phyloP scores from a whole-genome alignment of 495 filamentous ascomycete genomes.

The Trichoderma parareesei region DNA sequence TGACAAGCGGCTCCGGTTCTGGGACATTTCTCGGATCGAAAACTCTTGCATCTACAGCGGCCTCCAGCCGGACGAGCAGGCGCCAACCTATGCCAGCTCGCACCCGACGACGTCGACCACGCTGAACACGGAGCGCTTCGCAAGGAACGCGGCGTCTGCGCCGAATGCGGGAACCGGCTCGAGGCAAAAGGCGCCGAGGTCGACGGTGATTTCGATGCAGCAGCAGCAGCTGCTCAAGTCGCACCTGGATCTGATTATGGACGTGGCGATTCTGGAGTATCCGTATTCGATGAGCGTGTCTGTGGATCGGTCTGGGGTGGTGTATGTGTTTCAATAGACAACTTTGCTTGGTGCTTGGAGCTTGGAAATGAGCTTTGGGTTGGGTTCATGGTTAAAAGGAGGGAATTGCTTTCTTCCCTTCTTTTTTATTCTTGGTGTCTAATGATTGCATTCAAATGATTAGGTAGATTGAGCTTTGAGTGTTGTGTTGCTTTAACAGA shows the following conservation, averaged over 20 bases:
- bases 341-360: background rate
- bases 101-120: constrained; percentile 61
- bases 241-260: constrained; percentile 82
- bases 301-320: constrained; percentile 82
- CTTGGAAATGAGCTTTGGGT: background rate
- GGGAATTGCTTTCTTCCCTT: constrained; percentile 1
- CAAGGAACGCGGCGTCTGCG: constrained; percentile 34
- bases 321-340: constrained; percentile 67
- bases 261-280: constrained; percentile 77
- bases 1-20: constrained; percentile 87
- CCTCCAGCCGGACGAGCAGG: constrained; percentile 57
- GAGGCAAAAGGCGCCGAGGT: constrained; percentile 44
- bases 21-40: constrained; percentile 73
- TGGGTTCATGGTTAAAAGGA: background rate
- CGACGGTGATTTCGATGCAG: constrained; percentile 80
- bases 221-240: constrained; percentile 78
- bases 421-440: no score
- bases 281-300: constrained; percentile 91
- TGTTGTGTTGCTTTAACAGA: no score
- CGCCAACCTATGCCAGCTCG: constrained; percentile 62
- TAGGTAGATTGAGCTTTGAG: no score
- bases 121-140: constrained; percentile 63
- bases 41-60: constrained; percentile 73
- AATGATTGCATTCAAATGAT: no score
- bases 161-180: constrained; percentile 28